Evolutionary conservation across 2,329 filamentous ascomycete genomes (phyloP), one percentile per base, ranked within the genome.

Genomic region (Amylocarpus encephaloides): DNA sequence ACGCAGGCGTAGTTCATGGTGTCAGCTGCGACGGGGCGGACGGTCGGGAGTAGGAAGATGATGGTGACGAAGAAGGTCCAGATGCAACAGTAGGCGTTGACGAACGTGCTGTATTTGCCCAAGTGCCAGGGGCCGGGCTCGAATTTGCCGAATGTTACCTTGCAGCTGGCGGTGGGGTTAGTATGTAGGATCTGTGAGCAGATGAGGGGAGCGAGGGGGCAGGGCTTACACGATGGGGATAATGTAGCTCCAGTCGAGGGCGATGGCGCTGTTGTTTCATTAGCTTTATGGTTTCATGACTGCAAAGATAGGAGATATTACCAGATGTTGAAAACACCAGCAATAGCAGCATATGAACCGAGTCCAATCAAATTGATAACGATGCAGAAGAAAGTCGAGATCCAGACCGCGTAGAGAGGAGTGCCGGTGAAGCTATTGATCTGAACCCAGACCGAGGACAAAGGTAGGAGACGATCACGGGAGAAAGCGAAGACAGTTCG

Each of bases 401-500:
- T 70, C 78, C 78, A 81, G 43, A 83, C 74, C 5, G 79, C 79
- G 58, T 82, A 81, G 12, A 73, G 72, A 0, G 80, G 80, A 54
- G 82, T 78, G 46, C 78, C 79, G 12, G 77, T 79, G 19, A 73
- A 68, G 7, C 71, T 64, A 7, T 69, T 70, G 2, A 83, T 77
- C 15, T 69, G 64, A 3, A 77, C 74, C 39, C 82, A 79, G 75
- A 78, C 80, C 32, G 70, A 60, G 1, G 78, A 80, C 64, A 75
- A 80, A 0, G 79, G 79, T 2, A 82, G 68, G 16, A 82, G 77
- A 33, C 78, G 77, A 58, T 83, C 79, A 41, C 79, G 73, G 26
- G 79, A 79, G 3, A 83, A 78, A 38, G 79, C 79, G 62, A 80
- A 82, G 56, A 83, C 78, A 1, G 52, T 66, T 58, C 45, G 66